Conservation (phyloP, 495 filamentous ascomycete species). For the Penicillium longicatenatum region DNA sequence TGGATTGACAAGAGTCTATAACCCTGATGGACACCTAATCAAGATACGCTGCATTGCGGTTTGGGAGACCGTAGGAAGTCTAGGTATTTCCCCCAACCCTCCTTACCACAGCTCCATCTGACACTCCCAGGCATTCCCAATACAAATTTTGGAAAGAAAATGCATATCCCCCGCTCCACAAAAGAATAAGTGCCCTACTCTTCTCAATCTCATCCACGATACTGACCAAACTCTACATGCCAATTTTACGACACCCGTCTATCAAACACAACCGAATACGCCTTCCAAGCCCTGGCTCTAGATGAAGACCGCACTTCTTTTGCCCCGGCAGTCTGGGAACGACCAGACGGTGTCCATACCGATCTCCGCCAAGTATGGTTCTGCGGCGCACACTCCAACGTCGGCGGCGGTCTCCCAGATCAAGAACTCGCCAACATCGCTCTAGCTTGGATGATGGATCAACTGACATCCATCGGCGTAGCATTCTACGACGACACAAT, state of each 20-base stretch:
- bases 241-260: conserved; percentile 63
- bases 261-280: conserved; percentile 60
- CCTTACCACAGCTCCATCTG: not conserved
- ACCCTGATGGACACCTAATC: conserved; percentile 42
- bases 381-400: conserved; percentile 64
- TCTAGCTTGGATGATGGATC: conserved; percentile 75
- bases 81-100: conserved; percentile 20
- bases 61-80: conserved; percentile 63
- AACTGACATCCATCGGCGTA: conserved; percentile 62
- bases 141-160: conserved; percentile 31
- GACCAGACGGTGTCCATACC: conserved; percentile 42
- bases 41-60: conserved; percentile 55
- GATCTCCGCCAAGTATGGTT: conserved; percentile 75
- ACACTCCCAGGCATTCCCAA: conserved; percentile 44
- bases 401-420: conserved; percentile 63
- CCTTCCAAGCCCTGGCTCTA: conserved; percentile 73
- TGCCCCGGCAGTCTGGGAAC: conserved; percentile 65
- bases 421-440: conserved; percentile 65
- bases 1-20: conserved; percentile 37
- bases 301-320: conserved; percentile 68
- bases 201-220: not conserved
- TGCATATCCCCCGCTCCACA: conserved; percentile 47
- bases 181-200: conserved; percentile 40
- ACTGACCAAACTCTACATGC: conserved; percentile 30
- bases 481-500: conserved; percentile 55